Base-by-base conservation (phyloP, 129 eudicot species). In the Daucus carota region DNA sequence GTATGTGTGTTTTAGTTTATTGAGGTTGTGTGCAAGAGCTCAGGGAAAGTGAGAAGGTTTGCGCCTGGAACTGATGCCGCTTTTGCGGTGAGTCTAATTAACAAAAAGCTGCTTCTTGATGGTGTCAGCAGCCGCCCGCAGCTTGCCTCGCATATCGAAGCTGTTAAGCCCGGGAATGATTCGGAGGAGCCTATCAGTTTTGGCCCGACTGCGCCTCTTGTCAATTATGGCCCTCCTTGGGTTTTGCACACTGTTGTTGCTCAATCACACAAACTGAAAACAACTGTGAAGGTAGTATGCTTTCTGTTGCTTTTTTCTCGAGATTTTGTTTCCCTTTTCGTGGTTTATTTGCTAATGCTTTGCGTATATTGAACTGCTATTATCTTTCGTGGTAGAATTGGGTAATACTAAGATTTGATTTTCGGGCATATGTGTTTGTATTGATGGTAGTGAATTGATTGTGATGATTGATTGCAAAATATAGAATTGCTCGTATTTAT, bases 21-120 rank as follows among this genome's bases (percentile, higher is more conserved):
- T 81, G 96, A 93, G 83, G 97, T 93, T 9, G 50, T 76, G 14
- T 93, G 97, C 86, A 83, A 41, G 78, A 85, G 87, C 74, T 85
- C 98, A 32, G 89, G 92, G 78, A 87, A 88, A 67, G 69, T 75
- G n/a, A 82, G 91, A 74, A 83, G 98, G 63, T 93, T 93, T 80
- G 84, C 97, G 0, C 84, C 59, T 0, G 97, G 97, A 2, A 89
- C 96, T 22, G 88, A 90, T 62, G 96, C 96, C 3, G 91, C 87
- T 48, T 90, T 90, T 80, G 96, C 98, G 3, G 52, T 90, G 77
- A 85, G 80, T 71, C 69, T 93, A 80, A 93, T 93, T 24, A 88
- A 88, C 77, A 81, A 70, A 57, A 85, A 84, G 80, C 54, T 88
- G 14, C 70, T 28, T 65, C 4, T 5, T 65, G 22, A 65, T 15